Evolutionary conservation across 306 rosid genomes (phyloP).

Genomic region (Arachis stenosperma): DNA sequence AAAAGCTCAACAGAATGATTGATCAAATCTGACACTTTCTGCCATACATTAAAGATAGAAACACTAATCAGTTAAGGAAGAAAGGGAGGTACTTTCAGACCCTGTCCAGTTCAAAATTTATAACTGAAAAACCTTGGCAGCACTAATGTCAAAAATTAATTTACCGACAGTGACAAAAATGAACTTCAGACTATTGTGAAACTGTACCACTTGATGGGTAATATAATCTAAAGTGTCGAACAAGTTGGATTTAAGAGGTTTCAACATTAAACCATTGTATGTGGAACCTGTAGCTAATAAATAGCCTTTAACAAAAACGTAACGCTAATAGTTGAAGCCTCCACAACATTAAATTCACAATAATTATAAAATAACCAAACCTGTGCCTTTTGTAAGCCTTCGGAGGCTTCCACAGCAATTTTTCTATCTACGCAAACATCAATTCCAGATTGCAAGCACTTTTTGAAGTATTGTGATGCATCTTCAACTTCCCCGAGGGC

Average conservation of each 20-base stretch:
- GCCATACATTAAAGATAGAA: conserved; percentile 46
- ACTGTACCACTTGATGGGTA: conserved; percentile 9
- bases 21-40: conserved; percentile 76
- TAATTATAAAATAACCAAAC: conserved; percentile 48
- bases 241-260: conserved; percentile 3
- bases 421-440: conserved; percentile 82
- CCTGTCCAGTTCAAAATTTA: conserved; percentile 25
- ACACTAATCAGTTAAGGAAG: conserved; percentile 40
- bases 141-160: conserved; percentile 13
- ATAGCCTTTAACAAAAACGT: conserved; percentile 27
- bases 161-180: conserved; percentile 3
- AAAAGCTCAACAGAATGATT: conserved; percentile 61
- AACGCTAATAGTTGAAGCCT: conserved; percentile 18
- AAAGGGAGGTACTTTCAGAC: conserved; percentile 9
- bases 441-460: conserved; percentile 78
- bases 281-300: conserved; percentile 33
- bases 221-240: conserved; percentile 11
- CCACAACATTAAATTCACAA: conserved; percentile 22
- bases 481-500: conserved; percentile 85
- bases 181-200: background rate
- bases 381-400: conserved; percentile 88
- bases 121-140: conserved; percentile 10
- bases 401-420: conserved; percentile 89
- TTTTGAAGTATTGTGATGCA: conserved; percentile 72
- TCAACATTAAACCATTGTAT: conserved; percentile 13